phyloP scores from a whole-genome alignment of 176 grass and related monocot genomes.

The Ampelocalamus luodianensis region DNA sequence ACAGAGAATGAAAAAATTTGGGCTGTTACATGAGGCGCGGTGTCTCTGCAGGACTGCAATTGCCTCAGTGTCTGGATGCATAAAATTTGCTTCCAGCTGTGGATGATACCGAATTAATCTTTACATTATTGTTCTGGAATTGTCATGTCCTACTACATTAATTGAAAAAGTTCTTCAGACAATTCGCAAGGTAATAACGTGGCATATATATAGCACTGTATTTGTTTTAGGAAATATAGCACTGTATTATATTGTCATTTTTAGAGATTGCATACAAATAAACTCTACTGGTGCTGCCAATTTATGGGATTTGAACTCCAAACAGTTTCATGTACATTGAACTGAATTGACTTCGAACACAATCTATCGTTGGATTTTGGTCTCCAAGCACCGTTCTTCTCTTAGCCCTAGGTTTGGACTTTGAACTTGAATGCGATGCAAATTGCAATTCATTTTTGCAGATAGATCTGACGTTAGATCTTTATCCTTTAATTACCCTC shows the following conservation, averaged over 20 bases:
- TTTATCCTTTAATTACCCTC: neutral
- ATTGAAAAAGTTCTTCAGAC: neutral
- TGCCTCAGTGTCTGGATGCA: neutral
- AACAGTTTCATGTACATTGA: neutral
- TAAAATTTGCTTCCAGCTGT: slow-evolving; percentile 5
- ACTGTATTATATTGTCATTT: neutral
- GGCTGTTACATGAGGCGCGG: too few species aligned
- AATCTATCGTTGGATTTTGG: slow-evolving; percentile 33
- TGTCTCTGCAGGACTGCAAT: neutral
- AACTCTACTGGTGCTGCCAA: neutral
- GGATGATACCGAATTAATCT: neutral
- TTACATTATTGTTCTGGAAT: neutral
- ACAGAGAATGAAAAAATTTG: too few species aligned
- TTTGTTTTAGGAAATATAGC: neutral
- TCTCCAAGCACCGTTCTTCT: slow-evolving; percentile 5
- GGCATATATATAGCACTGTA: neutral
- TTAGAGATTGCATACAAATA: neutral
- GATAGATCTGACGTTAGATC: slow-evolving; percentile 47
- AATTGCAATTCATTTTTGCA: slow-evolving; percentile 38
- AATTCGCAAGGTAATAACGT: neutral
- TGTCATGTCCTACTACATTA: neutral
- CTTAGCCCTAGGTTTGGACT: slow-evolving; percentile 41
- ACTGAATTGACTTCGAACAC: neutral
- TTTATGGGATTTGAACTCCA: neutral
- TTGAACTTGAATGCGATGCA: slow-evolving; percentile 6